A percentile compares a stretch with the other conserved stretches of the same genome.
phyloP scores from a whole-genome alignment of 345 rosid species.

The Euphorbia peplus region DNA sequence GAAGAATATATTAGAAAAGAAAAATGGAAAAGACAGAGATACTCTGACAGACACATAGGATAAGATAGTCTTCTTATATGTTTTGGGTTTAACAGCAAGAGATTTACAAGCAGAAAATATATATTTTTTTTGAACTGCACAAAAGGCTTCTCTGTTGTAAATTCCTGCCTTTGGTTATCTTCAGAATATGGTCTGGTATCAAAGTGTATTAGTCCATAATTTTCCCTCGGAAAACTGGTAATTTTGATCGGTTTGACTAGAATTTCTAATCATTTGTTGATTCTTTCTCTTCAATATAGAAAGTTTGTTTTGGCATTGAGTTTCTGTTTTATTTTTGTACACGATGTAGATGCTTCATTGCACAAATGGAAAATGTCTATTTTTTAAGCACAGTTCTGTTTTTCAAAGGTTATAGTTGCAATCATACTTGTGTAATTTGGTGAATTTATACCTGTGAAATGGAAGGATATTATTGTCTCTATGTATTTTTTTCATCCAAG shows the following conservation, averaged over 20 bases:
- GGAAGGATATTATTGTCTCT: no score
- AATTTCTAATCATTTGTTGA: slow-evolving; percentile 28
- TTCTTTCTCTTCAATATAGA: slow-evolving; percentile 28
- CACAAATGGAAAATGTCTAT: neutral
- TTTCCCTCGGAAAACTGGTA: neutral
- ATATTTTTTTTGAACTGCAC: slow-evolving; percentile 9
- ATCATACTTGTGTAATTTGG: no score
- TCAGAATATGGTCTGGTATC: slow-evolving; percentile 6
- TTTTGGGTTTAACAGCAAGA: slow-evolving; percentile 1
- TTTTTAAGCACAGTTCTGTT: no score
- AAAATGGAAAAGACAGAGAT: slow-evolving; percentile 15
- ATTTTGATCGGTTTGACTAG: slow-evolving; percentile 10
- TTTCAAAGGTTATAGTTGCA: no score
- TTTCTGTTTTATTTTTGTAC: neutral
- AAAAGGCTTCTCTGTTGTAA: slow-evolving; percentile 40
- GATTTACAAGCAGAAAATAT: slow-evolving; percentile 26
- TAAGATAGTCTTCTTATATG: slow-evolving; percentile 16
- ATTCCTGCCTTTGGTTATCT: slow-evolving; percentile 22
- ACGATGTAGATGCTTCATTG: neutral
- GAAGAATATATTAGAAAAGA: slow-evolving; percentile 3
- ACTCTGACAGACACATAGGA: slow-evolving; percentile 12
- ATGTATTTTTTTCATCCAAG: no score
- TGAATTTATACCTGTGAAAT: no score
- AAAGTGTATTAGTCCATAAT: slow-evolving; percentile 14
- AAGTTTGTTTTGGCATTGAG: neutral